phyloP scores from a whole-genome alignment of 2,329 filamentous ascomycete genomes.

The Venturia nashicola region DNA sequence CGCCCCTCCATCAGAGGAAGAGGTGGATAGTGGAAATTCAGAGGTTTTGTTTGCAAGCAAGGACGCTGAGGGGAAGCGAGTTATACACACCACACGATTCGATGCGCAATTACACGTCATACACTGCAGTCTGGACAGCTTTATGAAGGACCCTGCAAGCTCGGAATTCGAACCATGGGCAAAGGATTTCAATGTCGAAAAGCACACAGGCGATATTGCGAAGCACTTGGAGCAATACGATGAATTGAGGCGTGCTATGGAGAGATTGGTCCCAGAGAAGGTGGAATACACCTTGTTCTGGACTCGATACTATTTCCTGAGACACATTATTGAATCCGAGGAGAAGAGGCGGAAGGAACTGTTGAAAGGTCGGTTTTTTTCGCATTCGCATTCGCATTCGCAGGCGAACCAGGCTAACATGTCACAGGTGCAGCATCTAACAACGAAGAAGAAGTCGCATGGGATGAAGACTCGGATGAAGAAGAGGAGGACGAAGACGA shows the following conservation, averaged over 20 bases:
- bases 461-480: constrained; percentile 68
- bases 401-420: constrained; percentile 15
- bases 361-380: constrained; percentile 57
- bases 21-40: constrained; percentile 23
- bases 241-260: constrained; percentile 80
- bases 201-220: constrained; percentile 74
- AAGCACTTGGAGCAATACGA: constrained; percentile 74
- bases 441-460: constrained; percentile 58
- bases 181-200: constrained; percentile 63
- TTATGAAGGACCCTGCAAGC: constrained; percentile 67
- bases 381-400: constrained; percentile 27
- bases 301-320: constrained; percentile 89
- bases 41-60: constrained; percentile 86
- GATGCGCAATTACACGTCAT: constrained; percentile 95
- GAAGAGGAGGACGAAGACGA: constrained; percentile 59
- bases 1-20: constrained; percentile 51
- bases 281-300: constrained; percentile 88
- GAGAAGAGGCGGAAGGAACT: constrained; percentile 81
- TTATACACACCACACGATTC: constrained; percentile 88
- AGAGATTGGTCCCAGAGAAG: constrained; percentile 83
- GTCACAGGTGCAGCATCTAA: constrained; percentile 51
- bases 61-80: constrained; percentile 75
- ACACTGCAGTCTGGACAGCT: constrained; percentile 69
- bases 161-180: constrained; percentile 65
- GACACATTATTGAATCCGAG: constrained; percentile 85